Evolutionary conservation across 768 basidiomycete species (phyloP), one percentile per base, ranked within the genome.

Genomic region (Filobasidium floriforme): DNA sequence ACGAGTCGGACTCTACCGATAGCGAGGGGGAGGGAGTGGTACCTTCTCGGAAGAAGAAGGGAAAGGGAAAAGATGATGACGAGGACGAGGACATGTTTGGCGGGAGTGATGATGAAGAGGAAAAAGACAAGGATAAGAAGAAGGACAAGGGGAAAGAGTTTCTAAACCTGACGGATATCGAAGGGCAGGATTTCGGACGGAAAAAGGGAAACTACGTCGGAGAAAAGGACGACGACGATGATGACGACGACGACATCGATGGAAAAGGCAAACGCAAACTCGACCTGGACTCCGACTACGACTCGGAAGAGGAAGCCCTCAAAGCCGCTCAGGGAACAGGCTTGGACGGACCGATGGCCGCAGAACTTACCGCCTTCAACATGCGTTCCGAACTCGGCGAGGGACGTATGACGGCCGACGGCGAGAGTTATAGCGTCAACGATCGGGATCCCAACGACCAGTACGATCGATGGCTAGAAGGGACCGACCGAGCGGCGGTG

Each of bases 321-420:
- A 80, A 90, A 89, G 77, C 85, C 82, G 44, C 88, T 88, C 14
- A 55, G 61, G 69, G 61, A 29, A 63, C 51, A 61, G 75, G 72
- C 29, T 62, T 75, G 26, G 75, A 76, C 41, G 74, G 73, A 12
- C 73, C 74, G 59, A 97, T 99, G 94, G 96, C 94, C 1, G 94
- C 81, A 79, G 89, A 93, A 75, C 71, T 99, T 11, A 92, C 89
- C 3, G 89, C 90, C 29, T 99, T 99, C 85, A 94, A 99, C 78
- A 98, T 99, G 94, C 88, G 92, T 69, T 88, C 90, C 72, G 96
- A 99, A 83, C 93, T 98, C 88, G 88, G 91, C 74, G 94, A 98
- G 80, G 96, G 96, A 44, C 90, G 92, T 75, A 97, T 99, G 81
- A 87, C 90, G 5, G 89, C 89, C 67, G 94, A 98, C 75, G 96